Evolutionary conservation across 2,329 filamentous ascomycete species (phyloP).

Genomic region (Fusarium sp.): DNA sequence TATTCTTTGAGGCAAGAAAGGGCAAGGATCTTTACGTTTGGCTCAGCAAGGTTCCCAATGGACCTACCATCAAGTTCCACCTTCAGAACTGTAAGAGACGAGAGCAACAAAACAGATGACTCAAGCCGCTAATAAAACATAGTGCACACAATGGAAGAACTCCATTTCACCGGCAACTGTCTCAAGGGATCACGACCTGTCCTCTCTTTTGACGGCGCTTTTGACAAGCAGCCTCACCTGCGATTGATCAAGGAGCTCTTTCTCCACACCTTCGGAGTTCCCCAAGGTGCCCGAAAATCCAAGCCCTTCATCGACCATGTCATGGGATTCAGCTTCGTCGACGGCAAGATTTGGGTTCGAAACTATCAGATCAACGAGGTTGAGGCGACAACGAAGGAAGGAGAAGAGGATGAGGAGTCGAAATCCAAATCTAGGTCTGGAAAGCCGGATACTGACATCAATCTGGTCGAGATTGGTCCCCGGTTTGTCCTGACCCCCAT

Average conservation of each 20-base stretch:
- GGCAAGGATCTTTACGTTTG: slow-evolving; percentile 94
- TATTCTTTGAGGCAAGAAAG: slow-evolving; percentile 96
- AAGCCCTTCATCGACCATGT: slow-evolving; percentile 98
- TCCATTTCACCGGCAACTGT: slow-evolving; percentile 97
- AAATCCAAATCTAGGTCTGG: slow-evolving; percentile 50
- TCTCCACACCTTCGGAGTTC: slow-evolving; percentile 90
- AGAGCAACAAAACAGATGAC: neutral
- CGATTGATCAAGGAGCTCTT: slow-evolving; percentile 90
- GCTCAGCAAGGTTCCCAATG: slow-evolving; percentile 88
- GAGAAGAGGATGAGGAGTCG: slow-evolving; percentile 60
- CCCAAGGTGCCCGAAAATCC: slow-evolving; percentile 84
- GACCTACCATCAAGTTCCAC: slow-evolving; percentile 73
- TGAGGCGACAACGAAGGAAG: slow-evolving; percentile 64
- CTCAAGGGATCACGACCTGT: slow-evolving; percentile 92
- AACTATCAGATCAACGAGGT: slow-evolving; percentile 94
- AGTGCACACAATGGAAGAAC: slow-evolving; percentile 96
- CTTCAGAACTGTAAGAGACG: slow-evolving; percentile 74
- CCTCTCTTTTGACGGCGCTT: slow-evolving; percentile 89
- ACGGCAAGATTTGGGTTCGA: slow-evolving; percentile 95
- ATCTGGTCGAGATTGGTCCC: slow-evolving; percentile 91
- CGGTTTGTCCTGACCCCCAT: slow-evolving; percentile 94
- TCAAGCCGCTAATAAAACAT: slow-evolving; percentile 40
- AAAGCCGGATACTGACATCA: slow-evolving; percentile 76
- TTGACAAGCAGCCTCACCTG: slow-evolving; percentile 84
- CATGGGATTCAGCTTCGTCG: slow-evolving; percentile 89